Evolutionary conservation across 2,329 filamentous ascomycete genomes (phyloP).

Genomic region (Venturia oleaginea): DNA sequence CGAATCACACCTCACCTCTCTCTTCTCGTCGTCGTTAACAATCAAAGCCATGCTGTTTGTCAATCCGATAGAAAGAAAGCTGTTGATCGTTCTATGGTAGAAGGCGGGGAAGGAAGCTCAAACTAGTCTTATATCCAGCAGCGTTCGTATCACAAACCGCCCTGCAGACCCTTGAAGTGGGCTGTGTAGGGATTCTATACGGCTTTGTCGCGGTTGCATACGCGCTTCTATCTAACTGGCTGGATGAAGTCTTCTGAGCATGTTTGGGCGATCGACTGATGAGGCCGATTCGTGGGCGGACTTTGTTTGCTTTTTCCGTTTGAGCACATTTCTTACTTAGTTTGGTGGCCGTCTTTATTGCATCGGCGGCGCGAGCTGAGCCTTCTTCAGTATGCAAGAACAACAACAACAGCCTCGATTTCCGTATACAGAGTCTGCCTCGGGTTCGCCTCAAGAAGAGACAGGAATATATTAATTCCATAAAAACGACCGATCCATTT

Average conservation of each 20-base stretch:
- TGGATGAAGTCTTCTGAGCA: background rate
- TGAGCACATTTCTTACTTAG: background rate
- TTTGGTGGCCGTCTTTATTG: background rate
- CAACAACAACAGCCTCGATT: background rate
- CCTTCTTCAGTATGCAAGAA: background rate
- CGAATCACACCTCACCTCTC: background rate
- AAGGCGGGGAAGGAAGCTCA: constrained; percentile 2
- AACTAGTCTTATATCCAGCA: background rate
- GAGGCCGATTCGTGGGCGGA: background rate
- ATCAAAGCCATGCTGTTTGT: background rate
- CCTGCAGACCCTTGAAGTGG: background rate
- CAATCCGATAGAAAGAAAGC: too few species aligned
- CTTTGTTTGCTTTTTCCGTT: background rate
- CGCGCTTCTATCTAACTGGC: background rate
- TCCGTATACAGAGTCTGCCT: background rate
- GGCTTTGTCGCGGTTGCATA: background rate
- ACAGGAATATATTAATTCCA: background rate
- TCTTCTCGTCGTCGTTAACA: background rate
- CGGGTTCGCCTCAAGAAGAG: background rate
- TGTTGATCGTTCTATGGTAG: background rate
- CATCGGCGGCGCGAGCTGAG: background rate
- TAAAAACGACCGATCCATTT: background rate
- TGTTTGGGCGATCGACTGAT: background rate
- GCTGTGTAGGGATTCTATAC: background rate
- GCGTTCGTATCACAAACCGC: background rate